phyloP scores from a whole-genome alignment of 805 yeast species.

The Lipomyces kockii region DNA sequence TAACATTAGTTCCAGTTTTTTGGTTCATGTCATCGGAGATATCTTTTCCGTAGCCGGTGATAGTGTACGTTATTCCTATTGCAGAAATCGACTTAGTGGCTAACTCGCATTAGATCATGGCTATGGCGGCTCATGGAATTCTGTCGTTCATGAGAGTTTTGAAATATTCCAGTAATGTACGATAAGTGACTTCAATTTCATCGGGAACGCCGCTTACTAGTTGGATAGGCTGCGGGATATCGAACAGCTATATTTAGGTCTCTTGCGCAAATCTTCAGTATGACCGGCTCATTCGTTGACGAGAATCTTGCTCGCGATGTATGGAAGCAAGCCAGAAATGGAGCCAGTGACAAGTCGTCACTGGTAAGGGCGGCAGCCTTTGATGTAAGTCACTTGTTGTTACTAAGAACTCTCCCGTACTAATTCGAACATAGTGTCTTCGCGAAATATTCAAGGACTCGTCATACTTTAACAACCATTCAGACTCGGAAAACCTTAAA shows the following conservation, averaged over 20 bases:
- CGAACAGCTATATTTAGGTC: slow-evolving; percentile 38
- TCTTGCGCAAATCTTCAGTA: slow-evolving; percentile 35
- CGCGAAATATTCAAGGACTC: slow-evolving; percentile 28
- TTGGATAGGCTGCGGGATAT: slow-evolving; percentile 40
- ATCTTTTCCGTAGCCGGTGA: slow-evolving; percentile 42
- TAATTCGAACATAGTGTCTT: slow-evolving; percentile 14
- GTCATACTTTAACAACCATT: slow-evolving; percentile 38
- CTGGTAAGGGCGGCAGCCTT: slow-evolving; percentile 44
- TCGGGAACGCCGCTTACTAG: not conserved
- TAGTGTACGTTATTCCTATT: slow-evolving; percentile 32
- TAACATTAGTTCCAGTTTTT: slow-evolving; percentile 27
- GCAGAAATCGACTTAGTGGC: not conserved
- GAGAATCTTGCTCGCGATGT: slow-evolving; percentile 43
- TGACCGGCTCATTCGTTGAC: slow-evolving; percentile 44
- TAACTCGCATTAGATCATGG: slow-evolving; percentile 37
- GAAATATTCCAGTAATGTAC: slow-evolving; percentile 38
- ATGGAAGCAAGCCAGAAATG: slow-evolving; percentile 43
- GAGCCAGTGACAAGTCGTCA: slow-evolving; percentile 41
- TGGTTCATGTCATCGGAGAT: slow-evolving; percentile 40
- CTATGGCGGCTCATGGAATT: slow-evolving; percentile 44
- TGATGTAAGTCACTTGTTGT: slow-evolving; percentile 36
- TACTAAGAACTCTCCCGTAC: not conserved
- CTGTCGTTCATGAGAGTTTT: slow-evolving; percentile 40
- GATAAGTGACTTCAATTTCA: slow-evolving; percentile 10
- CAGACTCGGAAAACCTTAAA: slow-evolving; percentile 24